Evolutionary conservation across 1,139 yeast genomes (phyloP), one percentile per base, ranked within the genome.

Genomic region (Geotrichum citri-aurantii): DNA sequence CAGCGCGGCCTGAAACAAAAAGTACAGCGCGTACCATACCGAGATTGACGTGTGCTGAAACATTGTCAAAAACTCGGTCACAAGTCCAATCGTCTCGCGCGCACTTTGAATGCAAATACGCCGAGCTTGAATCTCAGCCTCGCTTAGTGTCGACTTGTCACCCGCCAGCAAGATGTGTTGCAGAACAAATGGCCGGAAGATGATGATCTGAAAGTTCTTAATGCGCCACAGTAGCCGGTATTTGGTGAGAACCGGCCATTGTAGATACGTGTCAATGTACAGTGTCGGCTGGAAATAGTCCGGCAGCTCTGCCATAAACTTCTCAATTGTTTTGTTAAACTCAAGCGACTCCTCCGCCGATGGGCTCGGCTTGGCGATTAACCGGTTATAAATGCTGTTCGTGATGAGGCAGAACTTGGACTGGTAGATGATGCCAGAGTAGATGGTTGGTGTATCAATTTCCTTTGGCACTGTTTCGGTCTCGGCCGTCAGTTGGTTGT

Each of bases 1-100:
- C 60, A 82, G 70, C 21, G 80, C 78, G 0, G 87, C 86, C 66
- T 82, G 86, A 72, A 83, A 83, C 21, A 82, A 65, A 67, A 82
- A 84, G 67, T 82, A 84, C 0, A 85, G 80, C 4, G 86, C 82
- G 69, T 83, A 81, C 87, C 88, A 84, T 31, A 82, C 79, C 3
- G 82, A 74, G 37, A 81, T 73, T 23, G 78, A 75, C 14, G 81
- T 76, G 26, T 78, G 65, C 40, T 74, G 73, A 60, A 74, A 73
- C 54, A 71, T 74, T 49, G 69, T 72, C 29, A 81, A 75, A 68
- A 77, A 84, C 37, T 73, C 76, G 52, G 78, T 73, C 8, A 83
- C 81, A 6, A 83, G 77, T 44, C 70, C 60, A 23, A 84, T 79
- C 0, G 85, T 81, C 51, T 77, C 79, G 57, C 79, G 78, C 1